Percentiles rank a stretch among this genome's conserved stretches.
These are phyloP conservation scores for Stephania cephalantha DNA, from an alignment of 164 flowering plant genomes.

Conservation along the genomic window DNA sequence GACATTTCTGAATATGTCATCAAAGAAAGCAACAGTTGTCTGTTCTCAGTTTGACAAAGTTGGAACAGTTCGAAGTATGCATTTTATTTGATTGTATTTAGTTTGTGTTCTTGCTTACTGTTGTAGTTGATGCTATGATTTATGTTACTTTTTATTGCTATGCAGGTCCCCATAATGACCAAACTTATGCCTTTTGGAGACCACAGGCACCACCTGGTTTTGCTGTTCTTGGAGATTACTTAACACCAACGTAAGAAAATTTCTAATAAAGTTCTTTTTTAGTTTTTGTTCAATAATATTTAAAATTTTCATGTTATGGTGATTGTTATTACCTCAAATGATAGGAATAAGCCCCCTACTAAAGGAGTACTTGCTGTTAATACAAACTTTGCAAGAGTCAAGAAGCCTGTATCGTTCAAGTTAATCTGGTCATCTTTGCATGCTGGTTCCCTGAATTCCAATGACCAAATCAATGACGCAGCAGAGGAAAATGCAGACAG, in stretches of 20 bases:
- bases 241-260: slow-evolving; percentile 82
- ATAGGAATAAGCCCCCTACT: slow-evolving; percentile 90
- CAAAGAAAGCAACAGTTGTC: slow-evolving; percentile 62
- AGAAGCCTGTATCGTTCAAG: slow-evolving; percentile 71
- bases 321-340: slow-evolving; percentile 12
- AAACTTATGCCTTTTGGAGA: slow-evolving; percentile 81
- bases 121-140: slow-evolving; percentile 2
- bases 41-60: slow-evolving; percentile 89
- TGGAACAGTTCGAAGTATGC: slow-evolving; percentile 66
- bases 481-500: slow-evolving; percentile 4
- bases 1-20: slow-evolving; percentile 73
- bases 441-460: slow-evolving; percentile 17
- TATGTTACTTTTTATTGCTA: slow-evolving; percentile 10
- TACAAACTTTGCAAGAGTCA: slow-evolving; percentile 61
- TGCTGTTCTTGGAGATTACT: slow-evolving; percentile 86
- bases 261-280: neutral
- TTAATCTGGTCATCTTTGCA: slow-evolving; percentile 55
- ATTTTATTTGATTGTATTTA: neutral
- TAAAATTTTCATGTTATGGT: neutral
- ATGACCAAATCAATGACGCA: slow-evolving; percentile 4
- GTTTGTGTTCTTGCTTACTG: neutral
- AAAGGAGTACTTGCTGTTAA: slow-evolving; percentile 90
- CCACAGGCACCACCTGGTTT: slow-evolving; percentile 96
- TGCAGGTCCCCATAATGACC: slow-evolving; percentile 54
- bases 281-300: neutral